Evolutionary conservation across 805 yeast genomes (phyloP).

Genomic region (Hanseniaspora osmophila): DNA sequence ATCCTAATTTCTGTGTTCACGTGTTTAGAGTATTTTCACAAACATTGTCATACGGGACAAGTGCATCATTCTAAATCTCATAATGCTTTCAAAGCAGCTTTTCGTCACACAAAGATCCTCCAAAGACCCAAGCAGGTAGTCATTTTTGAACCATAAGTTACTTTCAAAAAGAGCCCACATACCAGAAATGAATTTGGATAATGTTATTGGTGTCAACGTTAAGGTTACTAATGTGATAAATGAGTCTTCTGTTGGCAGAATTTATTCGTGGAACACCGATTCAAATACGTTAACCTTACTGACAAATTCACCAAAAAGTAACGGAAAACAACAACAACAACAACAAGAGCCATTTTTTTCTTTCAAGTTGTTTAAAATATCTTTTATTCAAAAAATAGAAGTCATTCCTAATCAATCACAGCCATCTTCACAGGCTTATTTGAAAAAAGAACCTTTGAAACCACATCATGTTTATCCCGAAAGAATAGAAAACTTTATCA

Average conservation of each 20-base stretch:
- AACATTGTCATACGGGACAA: too few relatives aligned
- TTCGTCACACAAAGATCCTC: too few relatives aligned
- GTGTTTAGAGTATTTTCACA: too few relatives aligned
- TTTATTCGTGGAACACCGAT: constrained; percentile 46
- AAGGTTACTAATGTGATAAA: constrained; percentile 48
- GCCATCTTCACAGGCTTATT: constrained; percentile 12
- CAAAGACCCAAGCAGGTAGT: too few relatives aligned
- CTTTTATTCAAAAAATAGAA: constrained; percentile 41
- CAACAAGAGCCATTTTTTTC: neutral
- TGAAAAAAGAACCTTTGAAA: constrained; percentile 21
- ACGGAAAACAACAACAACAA: neutral
- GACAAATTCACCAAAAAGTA: constrained; percentile 11
- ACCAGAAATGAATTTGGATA: constrained; percentile 11
- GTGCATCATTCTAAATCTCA: too few relatives aligned
- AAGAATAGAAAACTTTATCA: constrained; percentile 15
- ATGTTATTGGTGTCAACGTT: constrained; percentile 31
- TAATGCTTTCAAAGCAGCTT: too few relatives aligned
- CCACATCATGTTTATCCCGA: constrained; percentile 23
- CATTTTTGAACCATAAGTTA: neutral
- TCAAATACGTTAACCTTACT: constrained; percentile 22
- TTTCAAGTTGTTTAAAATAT: constrained; percentile 41
- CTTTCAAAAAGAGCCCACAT: neutral
- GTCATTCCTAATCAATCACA: constrained; percentile 27
- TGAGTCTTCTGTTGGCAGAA: constrained; percentile 41
- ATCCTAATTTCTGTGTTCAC: too few relatives aligned